Base-by-base conservation (phyloP, 208 protist genomes). In the Trypanosoma lewisi region DNA sequence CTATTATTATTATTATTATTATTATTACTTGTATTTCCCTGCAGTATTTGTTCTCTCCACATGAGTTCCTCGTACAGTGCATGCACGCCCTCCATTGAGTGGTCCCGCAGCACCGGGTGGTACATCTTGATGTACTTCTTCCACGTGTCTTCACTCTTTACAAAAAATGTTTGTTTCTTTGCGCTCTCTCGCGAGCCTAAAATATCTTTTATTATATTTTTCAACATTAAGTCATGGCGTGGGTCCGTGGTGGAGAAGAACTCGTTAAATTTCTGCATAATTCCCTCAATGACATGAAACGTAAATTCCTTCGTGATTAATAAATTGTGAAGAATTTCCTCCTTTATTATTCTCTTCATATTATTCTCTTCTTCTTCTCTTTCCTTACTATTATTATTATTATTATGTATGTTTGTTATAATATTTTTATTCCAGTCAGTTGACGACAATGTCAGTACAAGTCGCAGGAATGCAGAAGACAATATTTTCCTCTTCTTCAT, bases 71-170 rank as follows among this genome's bases (percentile, higher is more conserved):
- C 56, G 34, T 82, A 86, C 31, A 69, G 50, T 27, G 48, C 55
- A 67, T 76, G 65, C n/a, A 86, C 33, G 36, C 55, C 45, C 23
- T 66, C 53, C 28, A 79, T 54, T 19, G 75, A 48, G 9, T 48
- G 6, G 52, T 93, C 80, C 4, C 65, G 16, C 19, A 72, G 42
- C 30, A 60, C 37, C n/a, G 77, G 69, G 23, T 73, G 56, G 59
- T 89, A 94, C 4, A 89, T 48, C 41, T 65, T 61, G 4, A 94
- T 80, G 52, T 78, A 45, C 21, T 51, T 8, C 23, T 56, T 51
- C 84, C 82, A 94, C 56, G 63, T 74, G 31, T 36, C 47, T 25
- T 58, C 73, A 61, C 80, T 71, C 34, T 80, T 82, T 6, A 94
- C 21, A 23, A 65, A 58, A 75, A 88, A 89, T 23, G 77, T 47